Conservation (phyloP, 768 basidiomycete species). For the Kwoniella botswanensis region DNA sequence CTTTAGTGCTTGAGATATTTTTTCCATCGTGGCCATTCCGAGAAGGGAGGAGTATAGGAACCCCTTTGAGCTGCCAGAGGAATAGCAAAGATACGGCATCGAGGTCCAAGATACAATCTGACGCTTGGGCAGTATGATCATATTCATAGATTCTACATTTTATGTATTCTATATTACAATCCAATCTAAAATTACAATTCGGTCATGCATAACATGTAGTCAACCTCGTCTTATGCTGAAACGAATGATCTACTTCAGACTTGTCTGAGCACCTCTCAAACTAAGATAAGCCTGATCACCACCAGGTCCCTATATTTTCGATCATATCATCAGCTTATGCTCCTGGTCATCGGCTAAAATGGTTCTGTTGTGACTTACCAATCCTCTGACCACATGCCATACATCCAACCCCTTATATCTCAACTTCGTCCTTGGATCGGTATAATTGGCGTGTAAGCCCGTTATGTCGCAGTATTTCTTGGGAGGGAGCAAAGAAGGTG, state of each 20-base stretch:
- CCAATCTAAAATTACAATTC: too few species aligned
- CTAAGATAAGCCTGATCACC: constrained; percentile 56
- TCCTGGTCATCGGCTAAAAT: neutral
- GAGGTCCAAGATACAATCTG: too few species aligned
- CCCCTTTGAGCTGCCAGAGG: too few species aligned
- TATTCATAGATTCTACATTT: too few species aligned
- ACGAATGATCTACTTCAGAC: constrained; percentile 37
- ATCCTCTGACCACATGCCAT: constrained; percentile 57
- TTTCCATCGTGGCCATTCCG: too few species aligned
- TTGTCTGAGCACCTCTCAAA: constrained; percentile 50
- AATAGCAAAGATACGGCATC: too few species aligned
- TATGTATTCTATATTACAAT: too few species aligned
- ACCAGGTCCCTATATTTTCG: constrained; percentile 48
- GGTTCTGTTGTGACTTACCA: constrained; percentile 45
- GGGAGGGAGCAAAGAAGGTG: constrained; percentile 58
- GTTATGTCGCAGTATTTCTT: constrained; percentile 63
- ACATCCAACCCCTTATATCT: constrained; percentile 59
- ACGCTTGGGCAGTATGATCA: too few species aligned
- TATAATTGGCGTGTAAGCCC: constrained; percentile 59
- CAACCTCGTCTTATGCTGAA: neutral
- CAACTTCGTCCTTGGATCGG: constrained; percentile 59
- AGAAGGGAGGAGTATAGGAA: too few species aligned
- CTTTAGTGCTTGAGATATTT: too few species aligned
- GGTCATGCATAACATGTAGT: too few species aligned
- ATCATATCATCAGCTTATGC: neutral